phyloP scores from a whole-genome alignment of 164 flowering plant species.

The Dillenia turbinata region DNA sequence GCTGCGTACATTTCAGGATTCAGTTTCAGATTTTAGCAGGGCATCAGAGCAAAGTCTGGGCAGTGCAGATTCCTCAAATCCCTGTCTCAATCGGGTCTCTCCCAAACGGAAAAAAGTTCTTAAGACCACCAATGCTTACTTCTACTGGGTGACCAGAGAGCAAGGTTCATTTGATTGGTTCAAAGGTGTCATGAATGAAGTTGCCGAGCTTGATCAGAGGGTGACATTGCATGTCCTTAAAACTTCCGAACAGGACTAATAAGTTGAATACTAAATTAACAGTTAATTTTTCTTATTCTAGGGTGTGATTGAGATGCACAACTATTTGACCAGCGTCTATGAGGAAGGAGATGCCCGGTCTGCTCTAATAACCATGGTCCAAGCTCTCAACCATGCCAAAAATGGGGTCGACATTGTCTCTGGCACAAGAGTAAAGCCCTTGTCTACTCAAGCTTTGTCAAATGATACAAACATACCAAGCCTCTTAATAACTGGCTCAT shows the following conservation, averaged over 20 bases:
- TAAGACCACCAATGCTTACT: constrained; percentile 94
- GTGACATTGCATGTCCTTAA: constrained; percentile 26
- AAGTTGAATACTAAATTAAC: not conserved
- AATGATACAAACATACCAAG: too few relatives aligned
- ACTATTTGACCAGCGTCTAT: constrained; percentile 94
- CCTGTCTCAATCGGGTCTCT: constrained; percentile 27
- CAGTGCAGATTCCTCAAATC: constrained; percentile 27
- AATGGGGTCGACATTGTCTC: constrained; percentile 95
- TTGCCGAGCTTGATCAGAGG: constrained; percentile 88
- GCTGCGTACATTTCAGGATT: constrained; percentile 38
- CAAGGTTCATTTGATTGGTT: constrained; percentile 99
- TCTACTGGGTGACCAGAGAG: constrained; percentile 98
- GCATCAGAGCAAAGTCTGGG: constrained; percentile 44
- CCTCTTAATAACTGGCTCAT: not conserved
- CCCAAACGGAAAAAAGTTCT: constrained; percentile 54
- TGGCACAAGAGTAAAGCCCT: constrained; percentile 71
- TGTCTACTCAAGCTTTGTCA: not conserved
- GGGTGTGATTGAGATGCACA: constrained; percentile 99
- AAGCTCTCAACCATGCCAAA: constrained; percentile 96
- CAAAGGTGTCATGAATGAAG: constrained; percentile 98
- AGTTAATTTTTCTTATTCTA: constrained; percentile 18
- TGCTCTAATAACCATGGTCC: constrained; percentile 97
- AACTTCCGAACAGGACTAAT: too few relatives aligned
- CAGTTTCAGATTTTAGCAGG: constrained; percentile 41
- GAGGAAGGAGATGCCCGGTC: constrained; percentile 99